Evolutionary conservation across 1,139 yeast genomes (phyloP), one percentile per base, ranked within the genome.

Genomic region (Spathaspora jeffriesii): DNA sequence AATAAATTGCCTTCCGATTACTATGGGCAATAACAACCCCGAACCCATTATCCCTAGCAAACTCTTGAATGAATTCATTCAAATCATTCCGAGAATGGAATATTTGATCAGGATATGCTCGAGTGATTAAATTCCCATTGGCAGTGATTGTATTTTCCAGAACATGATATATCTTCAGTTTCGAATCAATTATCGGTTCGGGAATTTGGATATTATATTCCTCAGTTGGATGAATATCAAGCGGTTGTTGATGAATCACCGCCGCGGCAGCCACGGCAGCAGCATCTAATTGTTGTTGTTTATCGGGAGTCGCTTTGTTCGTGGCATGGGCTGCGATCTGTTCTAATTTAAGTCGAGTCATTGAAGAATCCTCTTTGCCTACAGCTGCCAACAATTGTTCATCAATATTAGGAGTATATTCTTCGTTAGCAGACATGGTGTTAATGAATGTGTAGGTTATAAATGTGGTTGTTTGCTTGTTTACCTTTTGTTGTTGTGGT

Each of bases 1-100:
- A 80, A 60, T 80, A 80, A 50, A 80, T 80, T 37, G 84, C 84
- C 60, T 80, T 80, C 51, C 73, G 75, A 60, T 80, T 80, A 22
- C 82, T 77, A 61, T 79, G 84, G 32, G 84, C 82, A 62, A 80
- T 79, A 23, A 80, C 84, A 40, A 79, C 81, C 3, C 84, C 84
- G 63, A 80, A 79, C 37, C 82, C 84, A 58, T 80, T 78, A 56
- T 78, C 82, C 44, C 81, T 67, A 22, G 84, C 83, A 64, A 79
- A 80, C 51, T 79, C 84, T 48, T 72, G 75, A 48, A 80, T 79
- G 53, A 78, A 80, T 47, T 78, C 82, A 54, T 78, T 79, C 55
- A 80, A 68, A 45, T 76, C 81, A 28, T 75, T 78, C 39, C 82
- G 71, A 46, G 68, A 68, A 47, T 72, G 77, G 58, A 79, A 79